A percentile compares a stretch with the other conserved stretches of the same genome.
Evolutionary conservation across 2,329 filamentous ascomycete species (phyloP).

Genomic region (Fusarium annulatum): DNA sequence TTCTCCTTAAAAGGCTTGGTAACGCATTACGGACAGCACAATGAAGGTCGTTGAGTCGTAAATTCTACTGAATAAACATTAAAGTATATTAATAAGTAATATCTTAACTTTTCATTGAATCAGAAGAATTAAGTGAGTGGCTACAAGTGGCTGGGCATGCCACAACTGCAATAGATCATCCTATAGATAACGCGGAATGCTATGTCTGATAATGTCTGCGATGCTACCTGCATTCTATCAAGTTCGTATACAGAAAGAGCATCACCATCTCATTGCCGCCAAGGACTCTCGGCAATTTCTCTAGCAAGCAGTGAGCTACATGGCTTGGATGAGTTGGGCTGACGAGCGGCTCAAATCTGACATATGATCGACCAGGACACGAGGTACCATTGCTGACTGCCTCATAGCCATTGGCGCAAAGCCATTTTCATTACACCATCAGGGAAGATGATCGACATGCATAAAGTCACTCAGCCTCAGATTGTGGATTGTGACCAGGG

Average conservation of each 20-base stretch:
- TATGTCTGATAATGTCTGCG: not conserved
- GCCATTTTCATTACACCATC: too few species aligned
- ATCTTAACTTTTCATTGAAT: not conserved
- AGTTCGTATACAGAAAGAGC: not conserved
- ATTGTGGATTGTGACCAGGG: not conserved
- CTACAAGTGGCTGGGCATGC: not conserved
- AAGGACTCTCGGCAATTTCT: not conserved
- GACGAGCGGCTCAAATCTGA: not conserved
- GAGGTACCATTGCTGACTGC: not conserved
- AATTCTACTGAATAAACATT: not conserved
- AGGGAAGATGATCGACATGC: not conserved
- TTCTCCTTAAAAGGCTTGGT: not conserved
- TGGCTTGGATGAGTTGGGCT: not conserved
- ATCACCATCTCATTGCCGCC: too few species aligned
- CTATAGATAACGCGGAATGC: not conserved
- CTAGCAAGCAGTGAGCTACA: not conserved
- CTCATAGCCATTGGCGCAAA: not conserved
- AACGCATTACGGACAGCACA: not conserved
- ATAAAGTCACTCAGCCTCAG: not conserved
- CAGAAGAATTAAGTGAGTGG: not conserved
- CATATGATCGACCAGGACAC: not conserved
- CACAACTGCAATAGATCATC: too few species aligned
- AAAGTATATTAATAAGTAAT: accelerated
- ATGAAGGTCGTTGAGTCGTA: not conserved
- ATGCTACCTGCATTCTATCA: not conserved